Evolutionary conservation across 2,329 filamentous ascomycete genomes (phyloP).

Genomic region (Pseudomassariella vexata): DNA sequence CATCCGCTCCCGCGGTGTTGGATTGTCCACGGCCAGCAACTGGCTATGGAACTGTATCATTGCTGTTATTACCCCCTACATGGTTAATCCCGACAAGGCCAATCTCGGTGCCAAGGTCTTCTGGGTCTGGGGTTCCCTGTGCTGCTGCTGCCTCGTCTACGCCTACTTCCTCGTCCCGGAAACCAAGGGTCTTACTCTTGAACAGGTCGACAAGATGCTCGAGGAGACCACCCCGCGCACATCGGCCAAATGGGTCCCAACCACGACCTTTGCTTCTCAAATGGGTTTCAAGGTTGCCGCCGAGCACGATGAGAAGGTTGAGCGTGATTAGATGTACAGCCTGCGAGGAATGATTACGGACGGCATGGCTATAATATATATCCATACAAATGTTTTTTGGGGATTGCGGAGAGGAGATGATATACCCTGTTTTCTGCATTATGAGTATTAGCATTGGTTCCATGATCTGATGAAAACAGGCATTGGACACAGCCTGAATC

Average conservation of each 20-base stretch:
- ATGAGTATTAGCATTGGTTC: too few species aligned
- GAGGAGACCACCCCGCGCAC: slow-evolving; percentile 76
- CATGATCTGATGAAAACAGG: too few species aligned
- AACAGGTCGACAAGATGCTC: slow-evolving; percentile 84
- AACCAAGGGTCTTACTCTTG: slow-evolving; percentile 68
- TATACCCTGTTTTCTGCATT: too few species aligned
- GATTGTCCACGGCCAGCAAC: slow-evolving; percentile 65
- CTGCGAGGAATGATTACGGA: too few species aligned
- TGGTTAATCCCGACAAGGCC: slow-evolving; percentile 48
- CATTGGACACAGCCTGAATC: too few species aligned
- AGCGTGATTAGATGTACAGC: too few species aligned
- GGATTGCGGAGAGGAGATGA: too few species aligned
- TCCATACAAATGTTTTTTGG: too few species aligned
- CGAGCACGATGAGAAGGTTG: slow-evolving; percentile 15
- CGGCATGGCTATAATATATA: too few species aligned
- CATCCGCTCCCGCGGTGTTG: slow-evolving; percentile 67
- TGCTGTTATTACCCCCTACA: slow-evolving; percentile 62
- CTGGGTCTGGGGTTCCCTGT: slow-evolving; percentile 60
- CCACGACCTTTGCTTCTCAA: slow-evolving; percentile 59
- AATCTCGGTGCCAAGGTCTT: slow-evolving; percentile 37
- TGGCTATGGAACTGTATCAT: slow-evolving; percentile 65
- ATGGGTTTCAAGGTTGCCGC: slow-evolving; percentile 35
- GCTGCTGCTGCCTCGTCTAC: slow-evolving; percentile 48
- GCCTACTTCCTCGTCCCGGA: slow-evolving; percentile 60
- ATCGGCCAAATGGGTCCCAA: slow-evolving; percentile 70